These are phyloP conservation scores for Globisporangium spiculum DNA, from an alignment of 352 stramenopile genomes.

Conservation along the genomic window DNA sequence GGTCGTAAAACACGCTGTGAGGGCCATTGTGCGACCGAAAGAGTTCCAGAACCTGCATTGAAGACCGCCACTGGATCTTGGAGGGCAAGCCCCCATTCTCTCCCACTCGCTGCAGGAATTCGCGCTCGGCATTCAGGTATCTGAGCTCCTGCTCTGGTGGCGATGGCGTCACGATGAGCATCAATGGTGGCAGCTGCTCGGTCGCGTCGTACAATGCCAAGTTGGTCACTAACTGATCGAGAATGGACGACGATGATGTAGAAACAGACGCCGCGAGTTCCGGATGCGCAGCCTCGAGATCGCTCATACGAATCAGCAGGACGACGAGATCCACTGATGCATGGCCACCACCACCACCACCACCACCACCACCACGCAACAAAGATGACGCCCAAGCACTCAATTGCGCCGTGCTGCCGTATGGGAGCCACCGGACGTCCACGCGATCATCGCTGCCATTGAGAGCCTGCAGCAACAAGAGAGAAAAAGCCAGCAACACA, in stretches of 20 bases:
- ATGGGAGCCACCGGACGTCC: constrained; percentile 52
- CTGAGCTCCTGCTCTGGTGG: constrained; percentile 15
- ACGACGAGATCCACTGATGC: constrained; percentile 38
- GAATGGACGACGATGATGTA: constrained; percentile 3
- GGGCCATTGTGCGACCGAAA: constrained; percentile 27
- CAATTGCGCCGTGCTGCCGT: constrained; percentile 42
- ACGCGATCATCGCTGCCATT: constrained; percentile 24
- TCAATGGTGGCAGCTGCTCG: constrained; percentile 21
- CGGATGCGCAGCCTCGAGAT: constrained; percentile 52
- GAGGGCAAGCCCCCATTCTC: constrained; percentile 10
- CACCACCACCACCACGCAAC: too few relatives aligned
- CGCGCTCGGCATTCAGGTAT: constrained; percentile 16
- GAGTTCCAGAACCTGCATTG: constrained; percentile 22
- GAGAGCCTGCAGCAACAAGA: constrained; percentile 21
- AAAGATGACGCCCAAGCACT: constrained; percentile 24
- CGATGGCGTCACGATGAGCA: constrained; percentile 41
- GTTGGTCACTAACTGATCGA: constrained; percentile 23
- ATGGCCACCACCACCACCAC: too few relatives aligned
- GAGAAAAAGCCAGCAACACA: background rate
- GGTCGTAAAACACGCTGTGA: constrained; percentile 30
- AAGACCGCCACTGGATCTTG: constrained; percentile 22
- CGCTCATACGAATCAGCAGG: constrained; percentile 55
- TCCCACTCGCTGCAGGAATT: constrained; percentile 19
- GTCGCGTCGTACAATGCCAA: constrained; percentile 26
- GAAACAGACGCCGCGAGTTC: constrained; percentile 27